phyloP scores from a whole-genome alignment of 225 moss, liverwort and hornwort genomes.

The Marchantia polymorpha region DNA sequence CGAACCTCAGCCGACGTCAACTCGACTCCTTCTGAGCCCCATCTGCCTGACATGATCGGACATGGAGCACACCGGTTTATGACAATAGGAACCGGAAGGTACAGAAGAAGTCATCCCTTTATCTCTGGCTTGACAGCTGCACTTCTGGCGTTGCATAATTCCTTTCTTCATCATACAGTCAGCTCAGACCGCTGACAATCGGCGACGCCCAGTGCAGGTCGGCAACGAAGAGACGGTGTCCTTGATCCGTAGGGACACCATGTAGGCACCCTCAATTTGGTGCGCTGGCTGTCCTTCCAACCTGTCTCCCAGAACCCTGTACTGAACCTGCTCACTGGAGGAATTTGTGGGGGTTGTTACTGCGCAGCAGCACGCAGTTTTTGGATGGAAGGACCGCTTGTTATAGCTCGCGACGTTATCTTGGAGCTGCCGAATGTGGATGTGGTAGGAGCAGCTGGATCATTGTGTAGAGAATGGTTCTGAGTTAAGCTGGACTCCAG shows the following conservation, averaged over 20 bases:
- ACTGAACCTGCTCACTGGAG: neutral
- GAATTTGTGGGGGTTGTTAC: neutral
- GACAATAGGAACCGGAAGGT: neutral
- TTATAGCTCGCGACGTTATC: neutral
- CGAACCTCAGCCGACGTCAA: neutral
- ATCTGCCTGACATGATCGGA: conserved; percentile 2
- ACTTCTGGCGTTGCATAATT: neutral
- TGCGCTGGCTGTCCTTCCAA: neutral
- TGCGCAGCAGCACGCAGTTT: too few species aligned
- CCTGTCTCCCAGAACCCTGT: neutral
- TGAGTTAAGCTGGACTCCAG: neutral
- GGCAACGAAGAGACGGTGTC: neutral
- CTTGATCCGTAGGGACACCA: neutral
- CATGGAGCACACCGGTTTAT: neutral
- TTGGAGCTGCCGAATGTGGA: neutral
- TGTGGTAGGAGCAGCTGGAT: neutral
- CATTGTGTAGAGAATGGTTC: neutral
- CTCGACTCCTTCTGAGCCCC: neutral
- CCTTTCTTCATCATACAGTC: neutral
- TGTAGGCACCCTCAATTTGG: neutral
- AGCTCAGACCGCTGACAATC: neutral
- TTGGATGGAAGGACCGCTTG: too few species aligned
- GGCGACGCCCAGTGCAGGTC: neutral
- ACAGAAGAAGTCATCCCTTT: neutral
- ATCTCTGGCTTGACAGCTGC: neutral